Conservation (phyloP, 208 protist species). For the Trypanosoma avium region DNA sequence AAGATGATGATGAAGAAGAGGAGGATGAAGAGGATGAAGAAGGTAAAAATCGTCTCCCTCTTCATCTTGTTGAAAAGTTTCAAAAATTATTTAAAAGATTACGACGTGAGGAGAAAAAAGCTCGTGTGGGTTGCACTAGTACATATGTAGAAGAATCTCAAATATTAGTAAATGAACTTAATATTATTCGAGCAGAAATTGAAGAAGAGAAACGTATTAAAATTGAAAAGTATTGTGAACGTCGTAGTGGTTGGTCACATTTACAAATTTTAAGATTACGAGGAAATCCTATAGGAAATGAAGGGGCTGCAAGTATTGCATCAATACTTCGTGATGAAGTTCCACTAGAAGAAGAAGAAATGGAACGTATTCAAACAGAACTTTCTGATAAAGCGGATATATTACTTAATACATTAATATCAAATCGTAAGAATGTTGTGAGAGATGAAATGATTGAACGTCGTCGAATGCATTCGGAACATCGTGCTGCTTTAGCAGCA, state of each 20-base stretch:
- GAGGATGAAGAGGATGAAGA: conserved; percentile 34
- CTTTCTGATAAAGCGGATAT: conserved; percentile 25
- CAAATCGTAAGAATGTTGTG: conserved; percentile 20
- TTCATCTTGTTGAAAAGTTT: conserved; percentile 25
- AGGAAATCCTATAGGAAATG: conserved; percentile 67
- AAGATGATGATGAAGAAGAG: conserved; percentile 35
- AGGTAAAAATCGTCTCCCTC: conserved; percentile 17
- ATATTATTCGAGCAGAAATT: conserved; percentile 28
- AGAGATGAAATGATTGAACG: conserved; percentile 34
- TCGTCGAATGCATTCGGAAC: conserved; percentile 15
- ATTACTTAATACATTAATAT: conserved; percentile 30
- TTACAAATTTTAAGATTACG: conserved; percentile 60
- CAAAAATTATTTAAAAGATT: conserved; percentile 20
- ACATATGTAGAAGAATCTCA: conserved; percentile 24
- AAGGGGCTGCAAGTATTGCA: conserved; percentile 46
- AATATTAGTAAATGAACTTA: conserved; percentile 16
- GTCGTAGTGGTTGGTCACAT: conserved; percentile 80
- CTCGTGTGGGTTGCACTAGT: conserved; percentile 14
- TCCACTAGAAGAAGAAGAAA: conserved; percentile 60
- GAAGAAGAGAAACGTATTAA: conserved; percentile 44
- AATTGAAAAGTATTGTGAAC: conserved; percentile 58
- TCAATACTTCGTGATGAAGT: conserved; percentile 56
- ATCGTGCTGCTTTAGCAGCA: neutral
- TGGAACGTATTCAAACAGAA: conserved; percentile 38
- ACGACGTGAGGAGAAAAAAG: conserved; percentile 28